Evolutionary conservation across 148 eudicot species (phyloP).

Genomic region (Hydrangea macrophylla): DNA sequence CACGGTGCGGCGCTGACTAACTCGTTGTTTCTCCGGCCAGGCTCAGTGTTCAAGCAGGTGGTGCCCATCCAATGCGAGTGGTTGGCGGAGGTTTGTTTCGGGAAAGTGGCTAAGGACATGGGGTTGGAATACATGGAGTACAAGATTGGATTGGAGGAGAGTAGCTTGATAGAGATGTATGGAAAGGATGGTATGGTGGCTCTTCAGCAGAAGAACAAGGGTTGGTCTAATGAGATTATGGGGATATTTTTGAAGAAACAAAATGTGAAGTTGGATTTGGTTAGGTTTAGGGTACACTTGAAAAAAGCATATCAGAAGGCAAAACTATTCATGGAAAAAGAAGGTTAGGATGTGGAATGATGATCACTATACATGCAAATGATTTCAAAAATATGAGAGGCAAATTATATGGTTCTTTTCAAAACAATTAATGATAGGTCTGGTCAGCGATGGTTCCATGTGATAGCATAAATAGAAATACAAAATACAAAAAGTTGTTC

Average conservation of each 20-base stretch:
- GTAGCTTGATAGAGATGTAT: conserved; percentile 42
- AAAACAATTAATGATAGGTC: too few relatives aligned
- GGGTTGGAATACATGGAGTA: conserved; percentile 52
- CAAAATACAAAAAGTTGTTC: too few relatives aligned
- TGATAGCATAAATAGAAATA: too few relatives aligned
- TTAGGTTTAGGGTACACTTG: conserved; percentile 37
- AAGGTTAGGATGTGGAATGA: neutral
- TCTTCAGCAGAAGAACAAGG: conserved; percentile 9
- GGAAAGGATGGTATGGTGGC: conserved; percentile 29
- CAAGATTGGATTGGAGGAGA: conserved; percentile 42
- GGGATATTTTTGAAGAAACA: conserved; percentile 55
- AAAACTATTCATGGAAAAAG: conserved; percentile 30
- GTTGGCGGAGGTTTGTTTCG: conserved; percentile 46
- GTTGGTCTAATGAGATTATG: conserved; percentile 28
- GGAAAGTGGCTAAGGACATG: conserved; percentile 35
- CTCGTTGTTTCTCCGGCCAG: conserved; percentile 42
- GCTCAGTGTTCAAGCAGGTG: conserved; percentile 43
- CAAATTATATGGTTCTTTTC: too few relatives aligned
- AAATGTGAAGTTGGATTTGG: conserved; percentile 38
- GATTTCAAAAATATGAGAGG: too few relatives aligned
- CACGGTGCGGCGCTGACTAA: conserved; percentile 69
- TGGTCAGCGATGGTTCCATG: too few relatives aligned
- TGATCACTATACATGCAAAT: too few relatives aligned
- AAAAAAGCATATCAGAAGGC: conserved; percentile 47
- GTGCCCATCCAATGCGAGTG: conserved; percentile 48